phyloP scores from a whole-genome alignment of 2,329 filamentous ascomycete genomes.

The Claviceps maximensis region DNA sequence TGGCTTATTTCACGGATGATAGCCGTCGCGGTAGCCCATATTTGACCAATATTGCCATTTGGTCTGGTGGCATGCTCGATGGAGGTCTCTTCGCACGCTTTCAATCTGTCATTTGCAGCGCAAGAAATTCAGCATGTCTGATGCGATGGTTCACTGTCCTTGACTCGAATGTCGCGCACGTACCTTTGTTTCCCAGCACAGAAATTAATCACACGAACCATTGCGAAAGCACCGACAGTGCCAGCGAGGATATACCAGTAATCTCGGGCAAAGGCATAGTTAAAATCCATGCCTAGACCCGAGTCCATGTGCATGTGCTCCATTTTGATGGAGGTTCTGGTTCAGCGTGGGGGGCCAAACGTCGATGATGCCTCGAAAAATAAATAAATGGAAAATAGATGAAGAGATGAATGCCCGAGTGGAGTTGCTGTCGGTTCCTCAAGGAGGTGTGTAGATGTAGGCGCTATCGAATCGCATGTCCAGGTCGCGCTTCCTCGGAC shows the following conservation, averaged over 20 bases:
- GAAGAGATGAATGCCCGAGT: neutral
- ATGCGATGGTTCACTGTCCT: neutral
- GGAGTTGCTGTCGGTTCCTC: neutral
- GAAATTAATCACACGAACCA: slow-evolving; percentile 29
- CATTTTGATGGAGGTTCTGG: slow-evolving; percentile 14
- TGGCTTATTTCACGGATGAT: slow-evolving; percentile 42
- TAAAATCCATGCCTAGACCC: slow-evolving; percentile 28
- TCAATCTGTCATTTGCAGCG: slow-evolving; percentile 28
- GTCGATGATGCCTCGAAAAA: neutral
- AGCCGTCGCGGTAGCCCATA: slow-evolving; percentile 47
- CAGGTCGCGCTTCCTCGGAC: too few species aligned
- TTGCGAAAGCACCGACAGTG: slow-evolving; percentile 28
- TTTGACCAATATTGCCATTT: slow-evolving; percentile 29
- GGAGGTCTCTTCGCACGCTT: slow-evolving; percentile 28
- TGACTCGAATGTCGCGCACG: neutral
- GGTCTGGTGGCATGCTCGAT: slow-evolving; percentile 39
- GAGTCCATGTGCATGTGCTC: slow-evolving; percentile 20
- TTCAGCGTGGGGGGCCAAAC: neutral
- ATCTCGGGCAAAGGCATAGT: slow-evolving; percentile 37
- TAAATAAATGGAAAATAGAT: too few species aligned
- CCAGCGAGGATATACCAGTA: slow-evolving; percentile 48
- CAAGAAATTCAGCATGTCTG: neutral
- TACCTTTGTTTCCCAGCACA: slow-evolving; percentile 30
- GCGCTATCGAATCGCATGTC: neutral
- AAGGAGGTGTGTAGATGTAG: neutral